These are phyloP conservation scores for Hyphodiscus sp. DNA, from an alignment of 2,329 filamentous ascomycete genomes.

Conservation along the genomic window DNA sequence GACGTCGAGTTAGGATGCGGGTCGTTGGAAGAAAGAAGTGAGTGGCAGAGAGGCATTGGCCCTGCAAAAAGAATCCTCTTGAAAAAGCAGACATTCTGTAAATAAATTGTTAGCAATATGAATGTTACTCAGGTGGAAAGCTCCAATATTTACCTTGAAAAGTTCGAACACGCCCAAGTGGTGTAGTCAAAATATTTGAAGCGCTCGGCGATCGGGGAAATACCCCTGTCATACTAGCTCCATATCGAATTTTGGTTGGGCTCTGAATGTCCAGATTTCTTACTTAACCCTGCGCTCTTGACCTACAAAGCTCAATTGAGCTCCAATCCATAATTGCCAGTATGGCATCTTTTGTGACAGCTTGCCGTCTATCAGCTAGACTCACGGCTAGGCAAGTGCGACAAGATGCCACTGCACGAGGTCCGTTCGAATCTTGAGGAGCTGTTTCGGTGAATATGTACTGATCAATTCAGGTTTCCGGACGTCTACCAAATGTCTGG, in stretches of 20 bases:
- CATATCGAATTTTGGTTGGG: conserved; percentile 13
- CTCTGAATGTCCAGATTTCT: conserved; percentile 10
- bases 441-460: conserved; percentile 7
- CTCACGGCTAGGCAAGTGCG: conserved; percentile 48
- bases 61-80: conserved; percentile 26
- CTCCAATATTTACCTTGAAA: conserved; percentile 14
- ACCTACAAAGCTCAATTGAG: conserved; percentile 26
- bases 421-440: conserved; percentile 36
- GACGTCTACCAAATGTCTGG: conserved; percentile 55
- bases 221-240: conserved; percentile 3
- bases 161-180: neutral
- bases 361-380: conserved; percentile 57
- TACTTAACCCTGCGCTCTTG: conserved; percentile 11
- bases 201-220: conserved; percentile 13
- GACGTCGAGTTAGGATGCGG: conserved; percentile 7
- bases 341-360: conserved; percentile 63
- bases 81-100: conserved; percentile 32
- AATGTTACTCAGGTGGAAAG: neutral
- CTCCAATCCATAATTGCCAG: conserved; percentile 25
- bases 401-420: conserved; percentile 49
- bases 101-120: conserved; percentile 4
- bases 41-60: conserved; percentile 6
- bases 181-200: conserved; percentile 14
- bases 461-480: conserved; percentile 49
- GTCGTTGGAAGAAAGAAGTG: neutral